Evolutionary conservation across 2,329 filamentous ascomycete genomes (phyloP), one percentile per base, ranked within the genome.

Genomic region (Anisogramma anomala): DNA sequence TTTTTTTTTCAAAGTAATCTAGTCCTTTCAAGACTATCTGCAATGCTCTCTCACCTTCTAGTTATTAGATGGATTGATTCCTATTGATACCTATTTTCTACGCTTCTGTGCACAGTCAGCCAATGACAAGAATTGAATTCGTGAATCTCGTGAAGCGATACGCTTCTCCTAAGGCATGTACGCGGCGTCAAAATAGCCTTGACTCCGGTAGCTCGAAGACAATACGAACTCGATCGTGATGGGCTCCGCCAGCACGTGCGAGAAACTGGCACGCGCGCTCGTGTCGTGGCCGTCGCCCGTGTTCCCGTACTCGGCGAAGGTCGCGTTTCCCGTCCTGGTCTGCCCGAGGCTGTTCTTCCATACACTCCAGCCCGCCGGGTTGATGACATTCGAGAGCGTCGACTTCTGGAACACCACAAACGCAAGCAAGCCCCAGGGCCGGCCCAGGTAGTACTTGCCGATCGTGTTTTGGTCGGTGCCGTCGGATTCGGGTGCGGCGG

Each of bases 231-330:
- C 41, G 26, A 64, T 60, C 3, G 54, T 46, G 0, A 68, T 58
- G 0, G 64, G 41, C 0, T 53, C 45, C 17, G 46, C 48, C 15
- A 68, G 53, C 46, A 56, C 58, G 36, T 48, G 58, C 6, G 60
- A 48, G 39, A 62, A 66, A 23, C 56, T 61, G 8, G 71, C 74
- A 38, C 76, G 61, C 0, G 62, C 65, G 0, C 74, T 74, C 14
- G 58, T 55, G n/a, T n/a, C n/a, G 2, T 74, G 63, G 2, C 78
- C 77, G 23, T 60, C 53, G 1, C 78, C 77, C 1, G 65, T 67
- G 56, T 82, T 82, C n/a, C 50, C 57, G 51, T 71, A 80, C 61
- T 82, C 78, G 7, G 58, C 71, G 47, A 72, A 80, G 18, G 61
- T 56, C 1, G 79, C 69, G 32, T 72, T 58, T 26, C 61, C 62